Evolutionary conservation across 2,329 filamentous ascomycete genomes (phyloP), one percentile per base, ranked within the genome.

Genomic region (Nannizzia gypsea): DNA sequence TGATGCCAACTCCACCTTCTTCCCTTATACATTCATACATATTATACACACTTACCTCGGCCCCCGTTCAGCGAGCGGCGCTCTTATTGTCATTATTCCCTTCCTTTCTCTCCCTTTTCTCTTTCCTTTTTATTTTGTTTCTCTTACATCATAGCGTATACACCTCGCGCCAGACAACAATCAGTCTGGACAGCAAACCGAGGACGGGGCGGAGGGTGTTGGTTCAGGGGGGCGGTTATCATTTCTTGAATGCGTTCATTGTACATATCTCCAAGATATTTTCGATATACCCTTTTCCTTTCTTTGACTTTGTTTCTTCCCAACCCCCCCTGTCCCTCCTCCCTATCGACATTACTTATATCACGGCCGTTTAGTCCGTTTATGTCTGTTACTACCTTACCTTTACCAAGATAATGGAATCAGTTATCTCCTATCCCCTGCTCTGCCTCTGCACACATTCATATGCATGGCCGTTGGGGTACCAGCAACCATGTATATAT

Each of bases 281-380:
- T 13, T 34, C 50, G 28, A 54, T 54, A 54, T 54, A 54, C 50
- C 50, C 50, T 54, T 54, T 54, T 54, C 31, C 20, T 34, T 34
- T n/a, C 26, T 34, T 9, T 54, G 17, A 2, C 8, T n/a, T 26
- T 15, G 2, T 17, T 54, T 6, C 17, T 42, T 42, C 15, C 6
- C 38, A 2, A 6, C n/a, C 36, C 15, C 15, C 38, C 38, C n/a
- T 17, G 38, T 34, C 31, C 4, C 15, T 15, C n/a, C n/a, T 42
- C 11, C 50, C 22, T 52, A 52, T 31, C 28, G 20, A 13, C 22
- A 9, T 50, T 24, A 15, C 26, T 24, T 50, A 50, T 50, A 20
- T 42, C 13, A 36, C 31, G 31, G 31, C 9, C 13, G 31, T 36
- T 36, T 13, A 36, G 31, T 11, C 31, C 31, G 9, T 36, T 11